Conservation (phyloP, 495 filamentous ascomycete genomes). For the Podospora appendiculata region DNA sequence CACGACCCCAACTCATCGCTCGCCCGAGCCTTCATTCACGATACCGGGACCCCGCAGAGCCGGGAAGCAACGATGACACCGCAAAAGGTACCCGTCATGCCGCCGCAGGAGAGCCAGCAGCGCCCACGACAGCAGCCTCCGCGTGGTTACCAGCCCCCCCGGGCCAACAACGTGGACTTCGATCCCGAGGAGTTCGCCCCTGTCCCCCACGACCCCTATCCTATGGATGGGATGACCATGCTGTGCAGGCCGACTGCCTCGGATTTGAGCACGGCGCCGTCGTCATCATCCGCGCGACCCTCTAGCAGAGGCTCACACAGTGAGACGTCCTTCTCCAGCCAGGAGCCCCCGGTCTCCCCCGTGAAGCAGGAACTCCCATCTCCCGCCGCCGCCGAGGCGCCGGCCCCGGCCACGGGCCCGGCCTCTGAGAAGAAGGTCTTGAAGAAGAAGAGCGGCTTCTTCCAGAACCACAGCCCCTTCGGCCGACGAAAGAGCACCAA, state of each 20-base stretch:
- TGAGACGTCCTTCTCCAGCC: slow-evolving; percentile 89
- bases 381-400: slow-evolving; percentile 18
- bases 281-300: slow-evolving; percentile 57
- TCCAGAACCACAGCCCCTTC: slow-evolving; percentile 90
- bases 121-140: slow-evolving; percentile 7
- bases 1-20: slow-evolving; percentile 71
- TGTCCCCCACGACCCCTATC: slow-evolving; percentile 89
- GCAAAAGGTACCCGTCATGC: slow-evolving; percentile 32
- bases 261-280: slow-evolving; percentile 68
- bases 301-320: slow-evolving; percentile 86
- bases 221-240: slow-evolving; percentile 98
- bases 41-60: slow-evolving; percentile 35
- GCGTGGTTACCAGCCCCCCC: slow-evolving; percentile 18
- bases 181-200: slow-evolving; percentile 54
- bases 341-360: slow-evolving; percentile 44
- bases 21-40: slow-evolving; percentile 54
- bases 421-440: slow-evolving; percentile 58
- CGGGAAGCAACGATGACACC: slow-evolving; percentile 49
- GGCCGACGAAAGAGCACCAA: slow-evolving; percentile 82
- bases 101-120: slow-evolving; percentile 13
- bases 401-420: slow-evolving; percentile 15
- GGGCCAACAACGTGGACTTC: slow-evolving; percentile 29
- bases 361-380: slow-evolving; percentile 44
- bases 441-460: slow-evolving; percentile 86
- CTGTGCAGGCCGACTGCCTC: slow-evolving; percentile 85